Base-by-base conservation (phyloP, 331 rosid species). In the Pyrus hybrid region DNA sequence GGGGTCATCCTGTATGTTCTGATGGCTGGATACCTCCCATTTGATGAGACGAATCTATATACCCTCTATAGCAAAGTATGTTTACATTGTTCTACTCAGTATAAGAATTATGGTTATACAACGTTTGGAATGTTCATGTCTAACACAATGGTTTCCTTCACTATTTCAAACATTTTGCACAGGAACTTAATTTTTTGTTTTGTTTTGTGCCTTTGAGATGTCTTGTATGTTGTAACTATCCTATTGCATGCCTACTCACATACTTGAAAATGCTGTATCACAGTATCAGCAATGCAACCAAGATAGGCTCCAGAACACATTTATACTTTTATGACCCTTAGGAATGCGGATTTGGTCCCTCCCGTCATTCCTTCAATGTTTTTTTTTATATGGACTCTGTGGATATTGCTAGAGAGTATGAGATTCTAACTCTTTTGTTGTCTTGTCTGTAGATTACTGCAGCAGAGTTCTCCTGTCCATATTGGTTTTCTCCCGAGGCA, bases 11-110 rank as follows among this genome's bases (percentile, higher is more conserved):
- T 92, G 16, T 94, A 60, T 77, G 92, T 92, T 69, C 77, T 94
- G 56, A 89, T 90, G 97, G 97, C 99, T 21, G 99, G 97, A 60
- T 85, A 85, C 90, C 99, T 92, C 80, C 97, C 97, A 73, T 94
- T 94, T 83, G 80, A 84, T 76, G 97, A 88, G 86, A 72, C 80
- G 14, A 88, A 87, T 84, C 92, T 94, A 57, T 84, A 90, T 43
- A 73, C 86, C 21, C 80, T 94, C 62, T 87, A 82, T 79, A 83
- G 68, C 83, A 92, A 90, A 92, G 99, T 90, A 58, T 57, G 76
- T 62, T 80, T 26, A 71, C 76, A 22, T 80, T 88, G 30, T 45
- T 80, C n/a, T 21, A 29, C 56, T 63, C 13, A 11, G 32, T n/a
- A 45, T n/a, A 45, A 53, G 49, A 18, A n/a, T 72, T 53, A 10